Percentiles rank a stretch among this genome's conserved stretches.
These are phyloP conservation scores for Fusarium papillatum DNA, from an alignment of 2,329 filamentous ascomycete genomes.

Conservation along the genomic window DNA sequence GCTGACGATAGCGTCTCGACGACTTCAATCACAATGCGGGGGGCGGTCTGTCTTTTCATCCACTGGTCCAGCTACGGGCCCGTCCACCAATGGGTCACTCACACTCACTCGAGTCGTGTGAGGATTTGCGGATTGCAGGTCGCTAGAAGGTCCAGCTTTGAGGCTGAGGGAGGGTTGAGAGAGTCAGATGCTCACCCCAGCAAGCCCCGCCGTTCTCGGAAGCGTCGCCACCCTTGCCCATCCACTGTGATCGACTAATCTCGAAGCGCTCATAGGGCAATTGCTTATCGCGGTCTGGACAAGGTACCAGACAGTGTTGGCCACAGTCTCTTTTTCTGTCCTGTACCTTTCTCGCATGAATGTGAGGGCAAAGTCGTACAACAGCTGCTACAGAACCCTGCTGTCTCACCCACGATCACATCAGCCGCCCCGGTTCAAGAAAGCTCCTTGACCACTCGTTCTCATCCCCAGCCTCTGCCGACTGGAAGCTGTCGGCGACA, in stretches of 20 bases:
- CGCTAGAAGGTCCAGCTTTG: constrained; percentile 10
- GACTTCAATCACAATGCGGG: constrained; percentile 18
- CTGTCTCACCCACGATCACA: constrained; percentile 1
- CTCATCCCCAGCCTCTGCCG: constrained; percentile 7
- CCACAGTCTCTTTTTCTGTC: constrained; percentile 15
- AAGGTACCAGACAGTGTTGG: constrained; percentile 15
- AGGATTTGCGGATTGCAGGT: constrained; percentile 20
- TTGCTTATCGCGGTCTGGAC: constrained; percentile 33
- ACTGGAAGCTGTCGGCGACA: constrained; percentile 30
- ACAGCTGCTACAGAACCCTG: constrained; percentile 1
- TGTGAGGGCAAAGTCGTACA: neutral
- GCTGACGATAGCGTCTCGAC: constrained; percentile 17
- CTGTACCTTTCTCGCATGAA: constrained; percentile 14
- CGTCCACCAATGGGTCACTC: constrained; percentile 6
- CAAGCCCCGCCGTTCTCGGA: constrained; percentile 39
- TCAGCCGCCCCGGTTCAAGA: neutral
- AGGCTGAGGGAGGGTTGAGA: constrained; percentile 26
- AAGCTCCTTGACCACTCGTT: constrained; percentile 28
- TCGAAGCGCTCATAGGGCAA: constrained; percentile 32
- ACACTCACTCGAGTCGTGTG: constrained; percentile 20
- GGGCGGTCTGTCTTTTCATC: constrained; percentile 6
- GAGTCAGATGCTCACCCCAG: constrained; percentile 30
- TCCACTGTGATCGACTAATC: constrained; percentile 26
- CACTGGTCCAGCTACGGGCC: neutral
- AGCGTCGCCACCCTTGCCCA: constrained; percentile 26